Conservation (phyloP, 2,329 filamentous ascomycete species). For the Zasmidium cellare region DNA sequence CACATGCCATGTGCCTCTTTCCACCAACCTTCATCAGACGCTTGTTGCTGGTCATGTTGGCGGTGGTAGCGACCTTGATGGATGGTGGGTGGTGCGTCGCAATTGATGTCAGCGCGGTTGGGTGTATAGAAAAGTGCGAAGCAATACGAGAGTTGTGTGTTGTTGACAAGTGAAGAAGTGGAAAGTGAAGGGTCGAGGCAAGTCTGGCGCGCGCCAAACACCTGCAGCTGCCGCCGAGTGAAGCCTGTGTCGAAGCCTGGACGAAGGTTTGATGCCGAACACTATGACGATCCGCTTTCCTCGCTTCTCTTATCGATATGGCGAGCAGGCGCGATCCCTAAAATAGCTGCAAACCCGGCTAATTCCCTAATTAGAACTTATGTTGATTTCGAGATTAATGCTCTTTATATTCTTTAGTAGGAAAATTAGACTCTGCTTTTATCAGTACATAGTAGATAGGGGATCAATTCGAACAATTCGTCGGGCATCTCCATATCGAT, state of each 20-base stretch:
- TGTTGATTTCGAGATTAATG: too few species aligned
- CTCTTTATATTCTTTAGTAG: too few species aligned
- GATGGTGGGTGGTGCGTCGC: neutral
- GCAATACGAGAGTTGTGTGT: neutral
- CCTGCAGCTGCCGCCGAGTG: neutral
- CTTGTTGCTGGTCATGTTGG: slow-evolving; percentile 40
- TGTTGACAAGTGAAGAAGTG: neutral
- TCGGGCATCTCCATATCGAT: too few species aligned
- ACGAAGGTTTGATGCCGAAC: neutral
- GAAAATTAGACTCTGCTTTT: too few species aligned
- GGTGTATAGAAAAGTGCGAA: neutral
- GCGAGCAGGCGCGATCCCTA: neutral
- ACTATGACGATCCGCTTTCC: neutral
- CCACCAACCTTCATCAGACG: slow-evolving; percentile 46
- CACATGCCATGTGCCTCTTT: neutral
- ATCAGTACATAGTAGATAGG: too few species aligned
- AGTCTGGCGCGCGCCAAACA: neutral
- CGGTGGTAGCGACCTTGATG: neutral
- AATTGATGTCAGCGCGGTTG: neutral
- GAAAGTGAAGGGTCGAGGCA: neutral
- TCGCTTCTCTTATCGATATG: neutral
- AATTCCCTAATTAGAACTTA: neutral
- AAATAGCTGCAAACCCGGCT: neutral
- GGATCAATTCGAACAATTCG: too few species aligned
- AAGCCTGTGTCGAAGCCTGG: neutral